Evolutionary conservation across 371 early-diverging fungal species (phyloP), one percentile per base, ranked within the genome.

Genomic region (Mucor velutinosus): DNA sequence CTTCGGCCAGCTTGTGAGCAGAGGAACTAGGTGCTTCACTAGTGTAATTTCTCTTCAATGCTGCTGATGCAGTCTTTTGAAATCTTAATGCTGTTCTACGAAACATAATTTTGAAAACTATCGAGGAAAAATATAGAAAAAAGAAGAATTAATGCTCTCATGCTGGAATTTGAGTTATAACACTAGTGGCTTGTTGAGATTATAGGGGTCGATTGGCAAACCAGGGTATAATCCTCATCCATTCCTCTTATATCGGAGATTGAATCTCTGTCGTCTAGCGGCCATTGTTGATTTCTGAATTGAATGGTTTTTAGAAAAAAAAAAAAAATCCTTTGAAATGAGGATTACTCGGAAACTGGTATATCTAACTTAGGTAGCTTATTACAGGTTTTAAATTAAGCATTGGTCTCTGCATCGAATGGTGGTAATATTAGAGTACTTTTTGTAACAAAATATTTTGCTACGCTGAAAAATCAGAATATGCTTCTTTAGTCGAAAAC

Each of bases 1-100:
- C 84, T 41, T 80, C 79, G 29, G 82, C 81, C 15, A 85, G 70
- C 29, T 70, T 74, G 53, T 69, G 72, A 37, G 75, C 62, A 39
- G 75, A 43, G 15, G 71, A 58, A 12, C 49, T 61, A 7, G 70
- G 56, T 17, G 61, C 23, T 14, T 68, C 33, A 14, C 45, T 58
- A 4, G 53, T 27, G 25, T 72, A 72, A 41, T 32, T 30, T 64
- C 65, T 67, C 37, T 51, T 73, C 7, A 62, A 39, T 23, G 59
- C 58, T 37, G 60, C 39, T 12, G 55, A 43, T 5, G 64, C 58
- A 19, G 55, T 33, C 53, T 49, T 43, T 63, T 73, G 69, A 25
- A 68, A 30, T 62, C 62, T 61, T n/a, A 43, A 35, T 15, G 61
- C 49, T 35, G 68, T 51, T 39, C 64, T 55, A 58, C 62, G 60